Base-by-base conservation (phyloP, 345 rosid genomes). In the Crucihimalaya himalaica region DNA sequence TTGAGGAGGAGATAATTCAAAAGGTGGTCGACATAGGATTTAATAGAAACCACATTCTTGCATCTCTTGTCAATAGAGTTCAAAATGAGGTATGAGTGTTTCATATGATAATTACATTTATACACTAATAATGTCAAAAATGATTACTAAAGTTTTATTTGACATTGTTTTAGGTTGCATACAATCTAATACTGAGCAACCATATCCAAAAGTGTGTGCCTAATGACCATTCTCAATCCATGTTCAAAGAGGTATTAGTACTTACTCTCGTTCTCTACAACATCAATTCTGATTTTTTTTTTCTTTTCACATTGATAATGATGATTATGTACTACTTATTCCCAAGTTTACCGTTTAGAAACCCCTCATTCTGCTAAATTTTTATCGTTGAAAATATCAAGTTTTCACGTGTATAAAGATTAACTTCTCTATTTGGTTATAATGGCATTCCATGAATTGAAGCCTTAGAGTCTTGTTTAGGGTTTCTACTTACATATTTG, bases 1-100 rank as follows among this genome's bases (percentile, higher is more conserved):
- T 91, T 73, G 86, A 93, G 63, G 92, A 88, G 67, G 90, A 89
- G 53, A 84, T 93, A 56, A 81, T 93, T 73, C 86, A 84, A 78
- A 84, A 85, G 70, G 86, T 83, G 42, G 83, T 91, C 37, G 73
- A 74, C 48, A 81, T 82, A 85, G 97, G 97, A 63, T 89, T 88
- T 78, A 84, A 84, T 71, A 77, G 84, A 70, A 84, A 72, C 79
- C 86, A 81, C n/a, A 66, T 88, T 46, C 40, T 83, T 52, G 90
- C 86, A 51, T 89, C 91, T 62, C 91, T 93, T 80, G 79, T 74
- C 47, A 84, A 80, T 57, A 86, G 86, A 77, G 76, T 80, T 51
- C 95, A 86, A 56, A 85, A 86, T 68, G 89, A 93, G 83, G 98
- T 93, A 51, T 57, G 59, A 28, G 34, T 51, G 70, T 45, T 31